Evolutionary conservation across 2,329 filamentous ascomycete genomes (phyloP), one percentile per base, ranked within the genome.

Genomic region (Diaporthe sp.): DNA sequence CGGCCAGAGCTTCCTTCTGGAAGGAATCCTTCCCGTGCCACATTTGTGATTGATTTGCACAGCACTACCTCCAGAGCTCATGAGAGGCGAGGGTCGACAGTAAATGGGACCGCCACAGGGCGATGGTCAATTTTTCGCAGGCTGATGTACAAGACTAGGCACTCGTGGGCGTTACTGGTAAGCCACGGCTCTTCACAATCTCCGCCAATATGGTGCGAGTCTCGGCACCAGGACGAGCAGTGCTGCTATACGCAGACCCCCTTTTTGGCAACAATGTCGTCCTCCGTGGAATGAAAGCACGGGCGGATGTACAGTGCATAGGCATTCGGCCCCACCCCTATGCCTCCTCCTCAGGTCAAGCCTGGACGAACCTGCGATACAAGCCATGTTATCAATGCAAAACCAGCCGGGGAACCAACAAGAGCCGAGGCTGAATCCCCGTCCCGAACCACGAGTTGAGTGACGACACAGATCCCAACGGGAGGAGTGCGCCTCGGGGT

Each of bases 1-100:
- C 37, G 71, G 46, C 61, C 71, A 73, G 71, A 73, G 71, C 71
- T 73, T 73, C 58, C 71, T 73, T 65, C 71, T 57, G 31, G 71
- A 73, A 73, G 71, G 34, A 57, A 44, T 71, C 39, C 53, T 49
- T 58, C 53, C 17, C 44, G 19, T 22, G 25, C 53, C 28, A 37
- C 42, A 57, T 19, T 57, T 17, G 8, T 62, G 65, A 55, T 55
- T 9, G n/a, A 55, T 69, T 42, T 51, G 31, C n/a, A 42, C 49
- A 69, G 31, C 1, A 51, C n/a, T 22, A 28, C 25, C 10, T 34
- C 19, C 8, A 28, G 46, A 53, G 46, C 34, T 69, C 49, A 53
- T 42, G 15, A 55, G 34, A 53, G 49, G 34, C 46, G 65, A 69
- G 37, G 34, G 17, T 34, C 49, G 34, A 65, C 25, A 65, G 39